These are phyloP conservation scores for Asterophora parasitica DNA, from an alignment of 768 basidiomycete genomes.

Conservation along the genomic window DNA sequence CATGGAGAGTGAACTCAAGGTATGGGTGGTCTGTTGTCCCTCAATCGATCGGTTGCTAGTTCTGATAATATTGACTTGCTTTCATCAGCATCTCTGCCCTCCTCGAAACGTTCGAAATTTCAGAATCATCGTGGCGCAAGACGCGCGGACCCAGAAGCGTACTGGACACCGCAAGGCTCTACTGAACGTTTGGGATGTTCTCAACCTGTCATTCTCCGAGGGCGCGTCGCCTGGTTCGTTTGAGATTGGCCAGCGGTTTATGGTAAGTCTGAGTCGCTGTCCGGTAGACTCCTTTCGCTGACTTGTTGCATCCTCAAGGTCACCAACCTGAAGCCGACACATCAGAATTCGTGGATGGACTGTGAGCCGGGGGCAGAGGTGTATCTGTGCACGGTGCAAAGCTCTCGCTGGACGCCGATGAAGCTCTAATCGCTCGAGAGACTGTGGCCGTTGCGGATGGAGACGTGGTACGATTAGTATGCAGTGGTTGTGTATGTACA, in stretches of 20 bases:
- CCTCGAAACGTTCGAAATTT: slow-evolving; percentile 73
- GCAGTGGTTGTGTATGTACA: slow-evolving; percentile 5
- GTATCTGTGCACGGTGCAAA: slow-evolving; percentile 61
- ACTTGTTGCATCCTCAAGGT: slow-evolving; percentile 28
- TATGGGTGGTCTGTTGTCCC: slow-evolving; percentile 27
- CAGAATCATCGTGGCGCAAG: slow-evolving; percentile 65
- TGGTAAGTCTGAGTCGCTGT: slow-evolving; percentile 39
- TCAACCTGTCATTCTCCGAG: slow-evolving; percentile 46
- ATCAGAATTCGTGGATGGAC: slow-evolving; percentile 69
- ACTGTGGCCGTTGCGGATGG: too few species aligned
- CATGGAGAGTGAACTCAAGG: slow-evolving; percentile 71
- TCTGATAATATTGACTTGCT: neutral
- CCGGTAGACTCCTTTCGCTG: too few species aligned
- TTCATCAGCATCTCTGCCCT: slow-evolving; percentile 53
- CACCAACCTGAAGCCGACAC: slow-evolving; percentile 68
- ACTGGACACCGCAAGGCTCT: slow-evolving; percentile 60
- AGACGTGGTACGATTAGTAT: slow-evolving; percentile 3
- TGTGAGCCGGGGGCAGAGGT: slow-evolving; percentile 57
- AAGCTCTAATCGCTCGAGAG: slow-evolving; percentile 24
- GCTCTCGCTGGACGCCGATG: slow-evolving; percentile 53
- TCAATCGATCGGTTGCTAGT: neutral
- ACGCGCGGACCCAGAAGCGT: slow-evolving; percentile 49
- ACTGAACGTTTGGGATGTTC: slow-evolving; percentile 81
- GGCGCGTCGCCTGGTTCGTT: slow-evolving; percentile 47
- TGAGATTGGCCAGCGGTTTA: slow-evolving; percentile 58